phyloP scores from a whole-genome alignment of 371 early-diverging fungal genomes.

The Actinomortierella ambigua region DNA sequence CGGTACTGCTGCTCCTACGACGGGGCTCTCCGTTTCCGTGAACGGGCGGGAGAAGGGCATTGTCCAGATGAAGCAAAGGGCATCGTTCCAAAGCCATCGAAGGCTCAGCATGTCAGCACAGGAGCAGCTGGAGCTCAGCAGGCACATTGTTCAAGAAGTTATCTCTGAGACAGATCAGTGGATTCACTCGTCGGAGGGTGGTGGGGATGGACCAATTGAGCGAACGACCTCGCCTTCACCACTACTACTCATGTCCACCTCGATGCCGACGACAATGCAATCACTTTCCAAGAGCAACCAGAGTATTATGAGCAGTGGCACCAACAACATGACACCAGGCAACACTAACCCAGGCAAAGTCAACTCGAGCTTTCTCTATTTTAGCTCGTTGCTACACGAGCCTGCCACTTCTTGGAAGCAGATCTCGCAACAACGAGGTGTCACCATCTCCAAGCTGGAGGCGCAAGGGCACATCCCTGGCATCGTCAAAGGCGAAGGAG shows the following conservation, averaged over 20 bases:
- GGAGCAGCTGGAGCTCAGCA: conserved; percentile 42
- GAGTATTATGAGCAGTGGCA: conserved; percentile 41
- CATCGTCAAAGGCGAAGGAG: conserved; percentile 53
- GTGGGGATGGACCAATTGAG: conserved; percentile 14
- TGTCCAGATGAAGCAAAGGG: conserved; percentile 16
- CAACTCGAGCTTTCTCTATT: conserved; percentile 32
- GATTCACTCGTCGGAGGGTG: conserved; percentile 8
- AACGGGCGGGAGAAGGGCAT: conserved; percentile 42
- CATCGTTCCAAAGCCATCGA: conserved; percentile 15
- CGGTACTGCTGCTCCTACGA: conserved; percentile 5
- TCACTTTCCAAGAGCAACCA: conserved; percentile 30
- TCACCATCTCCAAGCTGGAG: conserved; percentile 51
- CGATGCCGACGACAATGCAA: conserved; percentile 41
- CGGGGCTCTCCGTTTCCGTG: conserved; percentile 30
- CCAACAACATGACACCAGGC: conserved; percentile 35
- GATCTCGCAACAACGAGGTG: conserved; percentile 29
- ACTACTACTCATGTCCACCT: conserved; percentile 38
- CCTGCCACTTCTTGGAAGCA: conserved; percentile 41
- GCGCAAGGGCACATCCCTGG: conserved; percentile 56
- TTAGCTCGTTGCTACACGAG: conserved; percentile 38
- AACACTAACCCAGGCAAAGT: conserved; percentile 42
- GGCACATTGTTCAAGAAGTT: conserved; percentile 43
- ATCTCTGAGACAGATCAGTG: conserved; percentile 12
- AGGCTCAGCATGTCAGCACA: conserved; percentile 39
- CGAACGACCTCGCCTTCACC: conserved; percentile 24